phyloP scores from a whole-genome alignment of 1,284 basidiomycete genomes.

The Sparassis latifolia region DNA sequence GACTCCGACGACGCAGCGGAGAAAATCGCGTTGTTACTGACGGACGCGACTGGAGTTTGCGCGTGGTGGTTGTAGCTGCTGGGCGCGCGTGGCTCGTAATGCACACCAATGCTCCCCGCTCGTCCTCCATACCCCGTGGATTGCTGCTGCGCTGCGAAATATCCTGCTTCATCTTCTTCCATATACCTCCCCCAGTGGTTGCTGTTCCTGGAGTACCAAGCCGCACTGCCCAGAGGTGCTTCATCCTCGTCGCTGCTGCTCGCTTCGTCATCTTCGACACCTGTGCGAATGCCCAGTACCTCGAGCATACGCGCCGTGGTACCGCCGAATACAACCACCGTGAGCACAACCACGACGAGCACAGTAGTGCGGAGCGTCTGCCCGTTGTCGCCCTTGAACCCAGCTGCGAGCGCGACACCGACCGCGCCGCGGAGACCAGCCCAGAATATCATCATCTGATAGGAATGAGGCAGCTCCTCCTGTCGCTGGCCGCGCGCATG shows the following conservation, averaged over 20 bases:
- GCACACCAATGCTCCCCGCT: conserved; percentile 41
- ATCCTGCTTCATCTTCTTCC: conserved; percentile 40
- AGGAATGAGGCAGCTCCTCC: conserved; percentile 90
- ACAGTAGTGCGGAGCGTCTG: conserved; percentile 91
- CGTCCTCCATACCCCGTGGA: conserved; percentile 20
- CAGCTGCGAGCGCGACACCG: conserved; percentile 93
- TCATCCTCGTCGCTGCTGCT: conserved; percentile 80
- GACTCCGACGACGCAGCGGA: conserved; percentile 63
- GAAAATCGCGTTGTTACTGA: conserved; percentile 34
- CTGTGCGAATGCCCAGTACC: conserved; percentile 92
- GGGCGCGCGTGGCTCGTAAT: conserved; percentile 33
- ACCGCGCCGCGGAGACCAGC: conserved; percentile 95
- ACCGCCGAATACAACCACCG: conserved; percentile 93
- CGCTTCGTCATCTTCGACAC: conserved; percentile 88
- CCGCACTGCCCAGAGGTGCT: conserved; percentile 20
- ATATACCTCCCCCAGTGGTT: conserved; percentile 34
- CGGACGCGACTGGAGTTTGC: conserved; percentile 27
- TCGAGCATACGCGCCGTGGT: conserved; percentile 97
- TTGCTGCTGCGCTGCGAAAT: conserved; percentile 29
- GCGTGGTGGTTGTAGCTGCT: conserved; percentile 56
- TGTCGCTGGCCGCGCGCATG: conserved; percentile 78
- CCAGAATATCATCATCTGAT: conserved; percentile 99
- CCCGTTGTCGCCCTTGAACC: conserved; percentile 90
- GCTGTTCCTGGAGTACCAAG: conserved; percentile 27
- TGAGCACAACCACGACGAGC: conserved; percentile 92